These are phyloP conservation scores for Suillus decipiens DNA, from an alignment of 768 basidiomycete species.

Conservation along the genomic window DNA sequence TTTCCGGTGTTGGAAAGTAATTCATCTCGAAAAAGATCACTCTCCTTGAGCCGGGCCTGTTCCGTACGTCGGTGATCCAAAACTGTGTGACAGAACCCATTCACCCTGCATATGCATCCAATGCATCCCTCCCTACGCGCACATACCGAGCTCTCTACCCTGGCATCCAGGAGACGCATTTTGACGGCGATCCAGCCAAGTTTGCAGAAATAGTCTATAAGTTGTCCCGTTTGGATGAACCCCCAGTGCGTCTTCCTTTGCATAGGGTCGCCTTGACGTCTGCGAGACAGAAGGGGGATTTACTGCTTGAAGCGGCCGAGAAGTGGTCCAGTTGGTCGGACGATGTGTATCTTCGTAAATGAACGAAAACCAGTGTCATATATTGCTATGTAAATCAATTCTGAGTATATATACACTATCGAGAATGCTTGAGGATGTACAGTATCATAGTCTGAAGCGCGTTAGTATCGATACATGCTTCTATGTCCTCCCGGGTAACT, in stretches of 20 bases:
- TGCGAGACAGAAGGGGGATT: conserved; percentile 22
- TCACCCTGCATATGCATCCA: conserved; percentile 21
- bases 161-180: conserved; percentile 19
- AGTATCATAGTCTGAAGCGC: neutral
- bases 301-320: conserved; percentile 24
- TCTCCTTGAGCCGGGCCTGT: conserved; percentile 25
- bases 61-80: conserved; percentile 23
- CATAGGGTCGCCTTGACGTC: conserved; percentile 25
- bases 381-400: neutral
- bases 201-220: conserved; percentile 23
- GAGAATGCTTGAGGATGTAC: neutral
- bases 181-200: conserved; percentile 26
- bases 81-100: conserved; percentile 17
- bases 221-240: conserved; percentile 18
- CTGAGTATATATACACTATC: neutral
- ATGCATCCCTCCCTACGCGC: conserved; percentile 29
- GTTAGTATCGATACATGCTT: conserved; percentile 8
- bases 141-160: conserved; percentile 24
- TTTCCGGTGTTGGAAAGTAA: conserved; percentile 2
- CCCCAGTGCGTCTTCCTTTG: conserved; percentile 24
- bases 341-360: conserved; percentile 21
- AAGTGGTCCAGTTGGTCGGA: conserved; percentile 25
- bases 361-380: neutral
- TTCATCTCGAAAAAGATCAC: conserved; percentile 17
- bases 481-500: conserved; percentile 9